A percentile compares a stretch with the other conserved stretches of the same genome.
Evolutionary conservation across 1,139 yeast species (phyloP).

Genomic region (Sugiyamaella pinicola): DNA sequence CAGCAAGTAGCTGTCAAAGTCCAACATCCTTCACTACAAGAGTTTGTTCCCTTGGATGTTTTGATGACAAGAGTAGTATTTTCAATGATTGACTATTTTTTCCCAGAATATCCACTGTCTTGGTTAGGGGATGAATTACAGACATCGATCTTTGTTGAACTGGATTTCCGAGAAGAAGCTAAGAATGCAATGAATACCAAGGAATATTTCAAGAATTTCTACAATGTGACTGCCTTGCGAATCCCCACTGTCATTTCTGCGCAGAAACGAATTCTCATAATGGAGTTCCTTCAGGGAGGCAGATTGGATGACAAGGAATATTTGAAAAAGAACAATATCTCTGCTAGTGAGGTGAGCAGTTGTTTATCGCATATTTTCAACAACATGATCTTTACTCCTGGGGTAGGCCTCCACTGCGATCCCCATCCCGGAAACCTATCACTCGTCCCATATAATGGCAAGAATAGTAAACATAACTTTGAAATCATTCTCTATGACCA

Average conservation of each 20-base stretch:
- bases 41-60: constrained; percentile 89
- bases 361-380: constrained; percentile 91
- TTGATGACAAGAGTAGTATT: constrained; percentile 77
- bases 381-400: constrained; percentile 92
- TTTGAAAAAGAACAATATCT: constrained; percentile 62
- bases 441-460: constrained; percentile 50
- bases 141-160: constrained; percentile 79
- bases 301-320: constrained; percentile 76
- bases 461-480: constrained; percentile 63
- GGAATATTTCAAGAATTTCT: constrained; percentile 60
- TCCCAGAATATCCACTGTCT: constrained; percentile 89
- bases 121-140: constrained; percentile 96
- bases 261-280: constrained; percentile 68
- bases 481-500: constrained; percentile 93
- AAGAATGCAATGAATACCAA: constrained; percentile 71
- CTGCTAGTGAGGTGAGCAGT: constrained; percentile 74
- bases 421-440: constrained; percentile 98
- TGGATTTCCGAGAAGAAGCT: constrained; percentile 87
- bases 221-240: constrained; percentile 68
- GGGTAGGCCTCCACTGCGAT: constrained; percentile 92
- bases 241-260: constrained; percentile 76
- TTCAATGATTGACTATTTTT: constrained; percentile 68
- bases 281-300: constrained; percentile 85
- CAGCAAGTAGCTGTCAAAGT: constrained; percentile 88
- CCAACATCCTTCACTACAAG: constrained; percentile 87